Evolutionary conservation across 2,329 filamentous ascomycete species (phyloP).

Genomic region (Penicillium brasilianum): DNA sequence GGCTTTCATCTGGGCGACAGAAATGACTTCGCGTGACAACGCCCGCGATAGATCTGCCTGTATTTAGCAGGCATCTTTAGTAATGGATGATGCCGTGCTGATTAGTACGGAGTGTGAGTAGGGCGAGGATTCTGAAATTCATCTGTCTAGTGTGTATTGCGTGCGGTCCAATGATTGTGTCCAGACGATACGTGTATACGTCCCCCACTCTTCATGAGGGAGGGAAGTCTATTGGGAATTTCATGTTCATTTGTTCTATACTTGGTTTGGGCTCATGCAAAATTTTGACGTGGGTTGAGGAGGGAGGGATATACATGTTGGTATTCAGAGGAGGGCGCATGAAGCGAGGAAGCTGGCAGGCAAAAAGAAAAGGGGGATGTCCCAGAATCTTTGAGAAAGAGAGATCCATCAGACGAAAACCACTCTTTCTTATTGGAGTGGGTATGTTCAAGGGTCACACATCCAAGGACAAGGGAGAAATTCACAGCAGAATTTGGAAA

Average conservation of each 20-base stretch:
- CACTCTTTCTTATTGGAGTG: conserved; percentile 5
- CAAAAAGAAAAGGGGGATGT: not conserved
- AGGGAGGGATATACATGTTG: conserved; percentile 2
- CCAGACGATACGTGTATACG: not conserved
- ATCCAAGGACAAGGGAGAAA: conserved; percentile 1
- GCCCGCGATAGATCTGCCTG: not conserved
- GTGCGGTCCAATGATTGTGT: not conserved
- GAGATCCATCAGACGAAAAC: not conserved
- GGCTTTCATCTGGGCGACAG: too few relatives aligned
- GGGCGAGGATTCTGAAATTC: not conserved
- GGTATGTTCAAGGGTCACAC: conserved; percentile 19
- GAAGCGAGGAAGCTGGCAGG: not conserved
- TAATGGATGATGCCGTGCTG: not conserved
- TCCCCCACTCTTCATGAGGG: not conserved
- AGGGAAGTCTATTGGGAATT: not conserved
- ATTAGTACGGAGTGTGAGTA: too few relatives aligned
- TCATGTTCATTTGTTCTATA: not conserved
- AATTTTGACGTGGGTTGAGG: not conserved
- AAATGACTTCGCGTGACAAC: not conserved
- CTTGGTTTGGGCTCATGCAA: not conserved
- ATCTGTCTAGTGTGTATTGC: not conserved
- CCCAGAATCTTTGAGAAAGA: not conserved
- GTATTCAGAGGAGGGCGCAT: not conserved
- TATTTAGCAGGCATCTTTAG: not conserved
- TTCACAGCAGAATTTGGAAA: not conserved